These are phyloP conservation scores for Boletus sensibilis DNA, from an alignment of 768 basidiomycete species.

Conservation along the genomic window DNA sequence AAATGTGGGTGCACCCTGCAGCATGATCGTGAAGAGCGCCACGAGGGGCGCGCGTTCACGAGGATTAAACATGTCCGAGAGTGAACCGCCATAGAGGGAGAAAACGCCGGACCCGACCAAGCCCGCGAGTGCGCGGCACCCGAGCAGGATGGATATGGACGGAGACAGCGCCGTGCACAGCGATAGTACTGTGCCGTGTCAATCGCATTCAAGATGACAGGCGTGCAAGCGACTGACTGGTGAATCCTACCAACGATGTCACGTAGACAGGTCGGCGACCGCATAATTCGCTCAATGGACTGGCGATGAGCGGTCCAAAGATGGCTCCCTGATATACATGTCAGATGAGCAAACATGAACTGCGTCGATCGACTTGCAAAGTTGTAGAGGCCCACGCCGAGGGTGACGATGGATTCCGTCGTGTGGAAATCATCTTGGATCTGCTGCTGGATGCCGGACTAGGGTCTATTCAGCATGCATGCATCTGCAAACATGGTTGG, in stretches of 20 bases:
- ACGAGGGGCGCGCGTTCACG: slow-evolving; percentile 29
- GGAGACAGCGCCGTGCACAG: slow-evolving; percentile 25
- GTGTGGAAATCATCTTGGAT: slow-evolving; percentile 24
- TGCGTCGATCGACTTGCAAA: slow-evolving; percentile 17
- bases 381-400: slow-evolving; percentile 28
- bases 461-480: slow-evolving; percentile 2
- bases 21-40: slow-evolving; percentile 30
- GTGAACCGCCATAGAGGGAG: slow-evolving; percentile 31
- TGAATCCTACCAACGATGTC: slow-evolving; percentile 21
- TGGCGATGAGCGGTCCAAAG: slow-evolving; percentile 27
- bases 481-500: neutral
- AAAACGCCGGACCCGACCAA: slow-evolving; percentile 27
- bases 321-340: slow-evolving; percentile 17
- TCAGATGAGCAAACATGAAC: neutral
- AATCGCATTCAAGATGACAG: neutral
- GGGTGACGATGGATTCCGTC: slow-evolving; percentile 22
- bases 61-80: slow-evolving; percentile 31
- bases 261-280: slow-evolving; percentile 27
- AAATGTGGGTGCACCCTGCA: slow-evolving; percentile 31
- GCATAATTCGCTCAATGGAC: slow-evolving; percentile 27
- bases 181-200: slow-evolving; percentile 21
- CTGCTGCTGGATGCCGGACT: slow-evolving; percentile 32
- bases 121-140: slow-evolving; percentile 22
- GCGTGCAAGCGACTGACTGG: slow-evolving; percentile 12
- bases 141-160: slow-evolving; percentile 17